Percentiles rank a stretch among this genome's conserved stretches.
phyloP scores from a whole-genome alignment of 1,284 basidiomycete species.

The Ganoderma meredithae region DNA sequence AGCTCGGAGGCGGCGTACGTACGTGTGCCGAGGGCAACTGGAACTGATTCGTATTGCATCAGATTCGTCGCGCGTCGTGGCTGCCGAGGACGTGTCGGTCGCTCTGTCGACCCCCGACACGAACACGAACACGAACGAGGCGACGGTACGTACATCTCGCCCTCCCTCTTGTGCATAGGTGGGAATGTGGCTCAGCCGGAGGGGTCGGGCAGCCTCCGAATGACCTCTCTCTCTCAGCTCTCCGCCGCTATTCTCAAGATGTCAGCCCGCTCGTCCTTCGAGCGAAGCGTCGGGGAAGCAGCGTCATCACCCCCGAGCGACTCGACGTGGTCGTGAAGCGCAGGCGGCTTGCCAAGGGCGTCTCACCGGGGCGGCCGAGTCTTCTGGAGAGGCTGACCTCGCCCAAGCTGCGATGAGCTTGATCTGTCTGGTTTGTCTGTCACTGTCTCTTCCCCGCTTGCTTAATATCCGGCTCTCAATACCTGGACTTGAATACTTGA shows the following conservation, averaged over 20 bases:
- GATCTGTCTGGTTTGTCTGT: not conserved
- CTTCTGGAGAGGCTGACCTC: constrained; percentile 4
- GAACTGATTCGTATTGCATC: not conserved
- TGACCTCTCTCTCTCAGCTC: constrained; percentile 17
- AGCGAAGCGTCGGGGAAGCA: constrained; percentile 33
- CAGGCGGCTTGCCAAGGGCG: not conserved
- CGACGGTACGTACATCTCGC: constrained; percentile 9
- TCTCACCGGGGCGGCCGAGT: constrained; percentile 1
- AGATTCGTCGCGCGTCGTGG: constrained; percentile 21
- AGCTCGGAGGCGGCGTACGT: not conserved
- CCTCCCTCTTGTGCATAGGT: not conserved
- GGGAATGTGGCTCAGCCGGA: not conserved
- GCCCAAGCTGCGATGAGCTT: not conserved
- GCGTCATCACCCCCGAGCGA: constrained; percentile 2
- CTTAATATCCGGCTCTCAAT: not conserved
- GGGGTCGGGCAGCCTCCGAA: constrained; percentile 7
- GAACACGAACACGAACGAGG: not conserved
- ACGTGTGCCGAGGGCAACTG: not conserved
- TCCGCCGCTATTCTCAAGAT: constrained; percentile 17
- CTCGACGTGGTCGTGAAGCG: constrained; percentile 9
- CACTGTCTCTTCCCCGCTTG: not conserved
- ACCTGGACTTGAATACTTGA: not conserved
- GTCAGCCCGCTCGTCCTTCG: constrained; percentile 32
- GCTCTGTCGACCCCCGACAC: constrained; percentile 12
- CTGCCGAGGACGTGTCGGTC: constrained; percentile 6